Evolutionary conservation across 2,329 filamentous ascomycete species (phyloP).

Genomic region (Aspergillus pseudonomiae): DNA sequence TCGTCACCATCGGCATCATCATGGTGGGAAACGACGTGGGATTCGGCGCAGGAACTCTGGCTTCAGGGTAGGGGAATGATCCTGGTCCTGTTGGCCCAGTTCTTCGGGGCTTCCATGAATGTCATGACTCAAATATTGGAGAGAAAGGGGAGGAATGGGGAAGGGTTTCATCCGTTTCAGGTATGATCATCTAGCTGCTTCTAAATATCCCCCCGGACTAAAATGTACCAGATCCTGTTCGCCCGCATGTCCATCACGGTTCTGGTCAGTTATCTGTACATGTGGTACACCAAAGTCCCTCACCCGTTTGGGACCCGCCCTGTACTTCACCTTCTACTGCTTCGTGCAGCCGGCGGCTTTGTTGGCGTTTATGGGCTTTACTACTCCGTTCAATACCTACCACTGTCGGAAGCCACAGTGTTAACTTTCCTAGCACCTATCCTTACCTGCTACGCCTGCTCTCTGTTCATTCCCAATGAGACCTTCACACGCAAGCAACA

Average conservation of each 20-base stretch:
- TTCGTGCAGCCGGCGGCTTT: slow-evolving; percentile 71
- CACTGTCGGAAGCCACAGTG: slow-evolving; percentile 83
- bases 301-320: slow-evolving; percentile 69
- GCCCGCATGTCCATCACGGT: slow-evolving; percentile 76
- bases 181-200: slow-evolving; percentile 30
- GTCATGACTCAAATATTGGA: slow-evolving; percentile 77
- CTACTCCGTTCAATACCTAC: slow-evolving; percentile 74
- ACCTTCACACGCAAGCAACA: slow-evolving; percentile 78
- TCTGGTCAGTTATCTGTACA: slow-evolving; percentile 68
- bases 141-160: slow-evolving; percentile 64
- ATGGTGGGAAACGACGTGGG: slow-evolving; percentile 25
- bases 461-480: slow-evolving; percentile 69
- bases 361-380: slow-evolving; percentile 82
- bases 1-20: slow-evolving; percentile 25
- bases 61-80: slow-evolving; percentile 70
- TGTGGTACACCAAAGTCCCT: slow-evolving; percentile 70
- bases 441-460: slow-evolving; percentile 78
- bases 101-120: slow-evolving; percentile 87
- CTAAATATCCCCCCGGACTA: background rate
- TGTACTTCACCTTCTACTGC: slow-evolving; percentile 68
- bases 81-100: slow-evolving; percentile 72
- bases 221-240: slow-evolving; percentile 65
- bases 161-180: slow-evolving; percentile 79
- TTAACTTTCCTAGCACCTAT: slow-evolving; percentile 84
- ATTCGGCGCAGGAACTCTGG: slow-evolving; percentile 51